phyloP scores from a whole-genome alignment of 179 eudicot species.

The Sideroxylon spinosum region DNA sequence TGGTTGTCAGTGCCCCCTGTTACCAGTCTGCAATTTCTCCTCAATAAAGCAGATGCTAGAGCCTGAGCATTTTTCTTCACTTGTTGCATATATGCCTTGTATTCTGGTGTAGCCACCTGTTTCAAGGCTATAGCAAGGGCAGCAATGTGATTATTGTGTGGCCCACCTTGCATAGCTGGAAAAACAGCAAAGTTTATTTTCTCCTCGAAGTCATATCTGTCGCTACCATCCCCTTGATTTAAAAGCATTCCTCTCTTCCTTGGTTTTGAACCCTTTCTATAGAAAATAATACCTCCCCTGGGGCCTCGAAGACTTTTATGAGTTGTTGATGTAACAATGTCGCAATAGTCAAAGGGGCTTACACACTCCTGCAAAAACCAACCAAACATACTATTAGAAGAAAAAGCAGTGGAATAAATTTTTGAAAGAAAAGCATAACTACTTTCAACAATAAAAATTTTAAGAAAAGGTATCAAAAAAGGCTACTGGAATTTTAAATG shows the following conservation, averaged over 20 bases:
- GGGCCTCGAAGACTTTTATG: conserved; percentile 91
- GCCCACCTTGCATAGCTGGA: conserved; percentile 87
- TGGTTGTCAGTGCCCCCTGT: conserved; percentile 92
- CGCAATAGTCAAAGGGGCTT: conserved; percentile 78
- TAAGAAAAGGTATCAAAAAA: background rate
- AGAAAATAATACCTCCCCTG: conserved; percentile 84
- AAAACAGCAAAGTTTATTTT: conserved; percentile 82
- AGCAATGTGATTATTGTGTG: conserved; percentile 86
- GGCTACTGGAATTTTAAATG: background rate
- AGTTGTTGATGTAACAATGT: conserved; percentile 82
- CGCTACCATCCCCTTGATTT: conserved; percentile 57
- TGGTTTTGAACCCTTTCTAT: conserved; percentile 67
- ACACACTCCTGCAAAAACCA: conserved; percentile 53
- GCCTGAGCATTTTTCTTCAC: conserved; percentile 79
- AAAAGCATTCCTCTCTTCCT: conserved; percentile 54
- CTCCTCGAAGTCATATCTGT: conserved; percentile 74
- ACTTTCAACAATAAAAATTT: background rate
- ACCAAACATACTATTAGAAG: background rate
- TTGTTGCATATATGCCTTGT: conserved; percentile 75
- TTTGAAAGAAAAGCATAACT: conserved; percentile 2
- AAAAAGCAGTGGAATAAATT: background rate
- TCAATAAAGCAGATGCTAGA: conserved; percentile 56
- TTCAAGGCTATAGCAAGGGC: conserved; percentile 87
- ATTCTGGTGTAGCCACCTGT: conserved; percentile 71
- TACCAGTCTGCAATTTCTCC: conserved; percentile 62